phyloP scores from a whole-genome alignment of 2,329 filamentous ascomycete species.

The Drechslera avenae region DNA sequence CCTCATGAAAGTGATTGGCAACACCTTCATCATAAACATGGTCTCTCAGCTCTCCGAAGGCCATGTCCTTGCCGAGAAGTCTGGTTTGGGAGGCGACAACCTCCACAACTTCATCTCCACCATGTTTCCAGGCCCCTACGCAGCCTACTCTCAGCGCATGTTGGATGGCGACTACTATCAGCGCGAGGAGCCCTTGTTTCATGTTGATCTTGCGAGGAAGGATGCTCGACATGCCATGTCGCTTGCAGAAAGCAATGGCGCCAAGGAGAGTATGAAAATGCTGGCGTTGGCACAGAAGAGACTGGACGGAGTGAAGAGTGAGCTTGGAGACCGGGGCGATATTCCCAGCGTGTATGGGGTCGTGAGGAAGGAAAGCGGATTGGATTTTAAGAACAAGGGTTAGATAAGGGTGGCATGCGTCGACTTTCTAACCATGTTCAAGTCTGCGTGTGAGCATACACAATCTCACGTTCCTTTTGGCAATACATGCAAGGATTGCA shows the following conservation, averaged over 20 bases:
- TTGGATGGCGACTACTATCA: slow-evolving; percentile 75
- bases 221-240: slow-evolving; percentile 76
- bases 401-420: not conserved
- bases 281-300: slow-evolving; percentile 70
- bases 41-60: slow-evolving; percentile 79
- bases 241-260: slow-evolving; percentile 67
- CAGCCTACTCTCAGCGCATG: slow-evolving; percentile 77
- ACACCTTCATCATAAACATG: slow-evolving; percentile 85
- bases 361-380: slow-evolving; percentile 72
- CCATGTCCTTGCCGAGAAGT: slow-evolving; percentile 78
- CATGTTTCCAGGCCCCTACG: slow-evolving; percentile 77
- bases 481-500: too few species aligned
- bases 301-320: slow-evolving; percentile 70
- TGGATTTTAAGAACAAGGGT: slow-evolving; percentile 67
- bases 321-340: slow-evolving; percentile 74
- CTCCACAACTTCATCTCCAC: slow-evolving; percentile 73
- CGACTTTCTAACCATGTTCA: too few species aligned
- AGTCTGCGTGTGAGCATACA: too few species aligned
- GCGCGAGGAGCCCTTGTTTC: slow-evolving; percentile 79
- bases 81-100: slow-evolving; percentile 71
- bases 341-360: slow-evolving; percentile 83
- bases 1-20: slow-evolving; percentile 81
- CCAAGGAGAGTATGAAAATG: slow-evolving; percentile 61
- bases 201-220: slow-evolving; percentile 80
- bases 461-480: too few species aligned